These are phyloP conservation scores for Pythium graminicola DNA, from an alignment of 352 stramenopile genomes.

Conservation along the genomic window DNA sequence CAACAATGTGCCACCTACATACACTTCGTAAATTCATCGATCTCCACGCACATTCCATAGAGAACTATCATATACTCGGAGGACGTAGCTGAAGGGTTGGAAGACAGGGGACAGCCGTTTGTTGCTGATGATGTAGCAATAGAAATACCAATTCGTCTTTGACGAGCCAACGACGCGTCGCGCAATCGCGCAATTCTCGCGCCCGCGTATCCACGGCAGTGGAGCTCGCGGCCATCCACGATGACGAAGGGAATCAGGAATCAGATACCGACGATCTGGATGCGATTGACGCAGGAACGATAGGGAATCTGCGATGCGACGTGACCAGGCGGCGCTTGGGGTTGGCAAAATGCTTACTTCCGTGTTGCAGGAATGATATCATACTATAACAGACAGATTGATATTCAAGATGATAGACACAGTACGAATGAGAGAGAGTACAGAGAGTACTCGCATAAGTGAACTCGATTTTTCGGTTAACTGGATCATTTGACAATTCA, in stretches of 20 bases:
- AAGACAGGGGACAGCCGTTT: slow-evolving; percentile 36
- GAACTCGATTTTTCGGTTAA: neutral
- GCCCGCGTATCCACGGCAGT: slow-evolving; percentile 13
- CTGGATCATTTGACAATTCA: too few species aligned
- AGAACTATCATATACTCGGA: slow-evolving; percentile 39
- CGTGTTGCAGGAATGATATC: too few species aligned
- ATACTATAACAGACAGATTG: neutral
- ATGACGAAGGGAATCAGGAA: too few species aligned
- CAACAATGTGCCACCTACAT: slow-evolving; percentile 56
- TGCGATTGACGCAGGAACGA: too few species aligned
- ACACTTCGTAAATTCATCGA: too few species aligned
- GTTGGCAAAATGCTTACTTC: too few species aligned
- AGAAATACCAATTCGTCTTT: slow-evolving; percentile 81
- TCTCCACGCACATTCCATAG: too few species aligned
- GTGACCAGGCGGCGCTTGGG: too few species aligned
- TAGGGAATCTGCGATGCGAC: too few species aligned
- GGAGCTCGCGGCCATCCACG: slow-evolving; percentile 2
- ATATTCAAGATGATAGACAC: neutral
- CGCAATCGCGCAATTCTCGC: slow-evolving; percentile 19
- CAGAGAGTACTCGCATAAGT: neutral
- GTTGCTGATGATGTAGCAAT: slow-evolving; percentile 42
- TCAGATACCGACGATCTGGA: too few species aligned
- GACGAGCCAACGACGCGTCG: slow-evolving; percentile 64
- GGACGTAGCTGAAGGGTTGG: slow-evolving; percentile 40
- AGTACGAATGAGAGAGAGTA: neutral